These are phyloP conservation scores for Aureobasidium mangrovei DNA, from an alignment of 2,329 filamentous ascomycete species.

Conservation along the genomic window DNA sequence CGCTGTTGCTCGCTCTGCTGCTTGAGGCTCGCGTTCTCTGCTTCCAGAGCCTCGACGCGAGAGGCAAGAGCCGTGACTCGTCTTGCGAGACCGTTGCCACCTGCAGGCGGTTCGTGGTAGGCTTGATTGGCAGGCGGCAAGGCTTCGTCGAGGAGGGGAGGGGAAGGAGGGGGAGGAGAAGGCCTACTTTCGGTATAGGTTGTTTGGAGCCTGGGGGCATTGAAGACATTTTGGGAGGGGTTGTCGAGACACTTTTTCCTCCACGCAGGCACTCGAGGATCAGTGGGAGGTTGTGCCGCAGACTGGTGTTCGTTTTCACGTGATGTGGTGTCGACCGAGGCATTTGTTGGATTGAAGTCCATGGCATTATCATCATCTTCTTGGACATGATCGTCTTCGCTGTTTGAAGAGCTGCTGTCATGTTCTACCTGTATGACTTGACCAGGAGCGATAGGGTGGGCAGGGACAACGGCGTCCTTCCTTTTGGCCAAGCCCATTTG, in stretches of 20 bases:
- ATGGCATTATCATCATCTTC: not conserved
- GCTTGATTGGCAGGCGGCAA: not conserved
- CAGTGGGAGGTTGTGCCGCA: not conserved
- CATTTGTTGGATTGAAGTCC: not conserved
- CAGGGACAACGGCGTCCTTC: conserved; percentile 1
- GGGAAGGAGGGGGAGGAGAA: not conserved
- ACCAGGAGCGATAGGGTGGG: not conserved
- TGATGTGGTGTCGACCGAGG: not conserved
- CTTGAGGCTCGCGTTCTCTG: not conserved
- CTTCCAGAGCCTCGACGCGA: not conserved
- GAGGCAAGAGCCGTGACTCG: not conserved
- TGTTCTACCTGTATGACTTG: not conserved
- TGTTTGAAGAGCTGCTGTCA: not conserved
- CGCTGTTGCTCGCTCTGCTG: not conserved
- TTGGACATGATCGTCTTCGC: not conserved
- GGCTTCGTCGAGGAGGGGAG: not conserved
- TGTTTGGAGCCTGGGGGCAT: not conserved
- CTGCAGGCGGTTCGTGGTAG: not conserved
- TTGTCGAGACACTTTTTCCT: not conserved
- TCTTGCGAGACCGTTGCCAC: not conserved
- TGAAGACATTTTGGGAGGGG: not conserved
- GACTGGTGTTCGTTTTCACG: not conserved
- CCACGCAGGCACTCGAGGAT: not conserved
- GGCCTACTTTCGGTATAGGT: conserved; percentile 4
- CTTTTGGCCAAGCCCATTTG: conserved; percentile 3